These are phyloP conservation scores for Leucoagaricus sp. DNA, from an alignment of 1,284 basidiomycete species.

Conservation along the genomic window DNA sequence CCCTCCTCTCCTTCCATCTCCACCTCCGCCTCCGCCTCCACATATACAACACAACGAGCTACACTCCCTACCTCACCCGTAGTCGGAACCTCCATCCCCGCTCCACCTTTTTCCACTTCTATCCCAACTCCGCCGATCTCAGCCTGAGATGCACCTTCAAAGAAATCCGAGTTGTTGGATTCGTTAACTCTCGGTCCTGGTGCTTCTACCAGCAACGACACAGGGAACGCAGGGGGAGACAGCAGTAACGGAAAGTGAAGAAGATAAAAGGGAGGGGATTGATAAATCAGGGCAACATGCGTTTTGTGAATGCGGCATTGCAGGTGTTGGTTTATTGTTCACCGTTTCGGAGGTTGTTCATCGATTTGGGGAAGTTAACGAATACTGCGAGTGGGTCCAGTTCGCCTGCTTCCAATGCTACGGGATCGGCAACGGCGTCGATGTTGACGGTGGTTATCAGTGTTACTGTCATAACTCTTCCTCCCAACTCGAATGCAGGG, in stretches of 20 bases:
- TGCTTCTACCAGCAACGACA: too few relatives aligned
- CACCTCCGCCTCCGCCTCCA: not conserved
- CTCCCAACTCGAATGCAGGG: constrained; percentile 21
- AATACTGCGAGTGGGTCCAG: not conserved
- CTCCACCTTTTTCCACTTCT: constrained; percentile 18
- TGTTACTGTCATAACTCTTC: not conserved
- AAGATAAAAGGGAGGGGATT: constrained; percentile 71
- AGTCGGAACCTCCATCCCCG: constrained; percentile 69
- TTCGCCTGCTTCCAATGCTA: not conserved
- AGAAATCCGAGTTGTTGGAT: constrained; percentile 55
- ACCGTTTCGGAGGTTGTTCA: constrained; percentile 84
- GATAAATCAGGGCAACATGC: constrained; percentile 96
- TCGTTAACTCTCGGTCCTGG: constrained; percentile 55
- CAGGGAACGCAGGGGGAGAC: too few relatives aligned
- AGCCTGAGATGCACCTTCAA: constrained; percentile 44
- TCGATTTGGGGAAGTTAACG: constrained; percentile 60
- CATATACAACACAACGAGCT: constrained; percentile 21
- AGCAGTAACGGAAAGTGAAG: too few relatives aligned
- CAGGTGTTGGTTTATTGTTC: constrained; percentile 90
- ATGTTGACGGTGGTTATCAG: not conserved
- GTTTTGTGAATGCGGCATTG: constrained; percentile 94
- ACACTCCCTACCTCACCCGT: constrained; percentile 63
- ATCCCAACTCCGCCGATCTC: too few relatives aligned
- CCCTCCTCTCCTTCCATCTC: constrained; percentile 25
- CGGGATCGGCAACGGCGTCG: not conserved